These are phyloP conservation scores for Salicornia ramosissima DNA, from an alignment of 148 eudicot species.

Conservation along the genomic window DNA sequence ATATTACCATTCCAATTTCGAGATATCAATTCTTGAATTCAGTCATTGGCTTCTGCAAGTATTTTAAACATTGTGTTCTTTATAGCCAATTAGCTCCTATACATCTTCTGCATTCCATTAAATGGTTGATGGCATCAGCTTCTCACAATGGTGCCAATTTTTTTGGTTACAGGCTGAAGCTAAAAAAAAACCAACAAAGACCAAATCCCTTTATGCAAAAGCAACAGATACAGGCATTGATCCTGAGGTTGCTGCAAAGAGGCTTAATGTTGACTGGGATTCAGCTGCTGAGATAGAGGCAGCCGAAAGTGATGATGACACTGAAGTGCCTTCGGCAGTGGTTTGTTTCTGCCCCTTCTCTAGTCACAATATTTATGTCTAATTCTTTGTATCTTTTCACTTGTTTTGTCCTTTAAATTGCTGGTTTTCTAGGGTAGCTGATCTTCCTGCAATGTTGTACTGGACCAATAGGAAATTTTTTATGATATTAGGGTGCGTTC, in stretches of 20 bases:
- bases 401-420: background rate
- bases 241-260: conserved; percentile 79
- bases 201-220: conserved; percentile 72
- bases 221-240: conserved; percentile 87
- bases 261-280: conserved; percentile 92
- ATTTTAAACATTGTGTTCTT: no score
- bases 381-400: background rate
- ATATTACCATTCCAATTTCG: no score
- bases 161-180: conserved; percentile 47
- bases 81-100: no score
- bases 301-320: conserved; percentile 35
- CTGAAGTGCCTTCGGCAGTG: conserved; percentile 66
- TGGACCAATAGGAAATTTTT: background rate
- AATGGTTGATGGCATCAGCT: background rate
- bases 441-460: conserved; percentile 13
- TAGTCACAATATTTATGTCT: background rate
- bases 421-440: conserved; percentile 17
- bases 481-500: no score
- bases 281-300: conserved; percentile 86
- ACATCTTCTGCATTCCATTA: no score
- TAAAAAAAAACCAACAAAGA: conserved; percentile 43
- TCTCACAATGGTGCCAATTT: conserved; percentile 12
- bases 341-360: conserved; percentile 34
- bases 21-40: no score
- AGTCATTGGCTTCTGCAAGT: no score